A percentile compares a stretch with the other conserved stretches of the same genome.
These are phyloP conservation scores for Colletotrichum noveboracense DNA, from an alignment of 2,329 filamentous ascomycete genomes.

Conservation along the genomic window DNA sequence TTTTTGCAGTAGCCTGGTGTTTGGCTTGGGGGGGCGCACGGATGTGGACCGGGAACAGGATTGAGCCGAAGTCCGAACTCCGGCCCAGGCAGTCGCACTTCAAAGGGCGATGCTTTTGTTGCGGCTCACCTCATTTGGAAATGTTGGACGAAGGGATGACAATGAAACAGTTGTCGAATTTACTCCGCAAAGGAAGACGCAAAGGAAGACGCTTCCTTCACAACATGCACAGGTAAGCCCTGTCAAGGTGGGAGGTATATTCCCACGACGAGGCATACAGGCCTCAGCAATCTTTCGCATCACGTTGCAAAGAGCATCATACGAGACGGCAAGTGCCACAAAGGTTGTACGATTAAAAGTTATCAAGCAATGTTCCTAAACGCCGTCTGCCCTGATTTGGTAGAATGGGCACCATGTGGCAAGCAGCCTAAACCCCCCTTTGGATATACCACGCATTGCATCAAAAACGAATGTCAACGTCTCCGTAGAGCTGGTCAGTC, in stretches of 20 bases:
- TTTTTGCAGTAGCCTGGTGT: neutral
- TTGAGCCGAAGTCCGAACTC: neutral
- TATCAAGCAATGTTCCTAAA: conserved; percentile 7
- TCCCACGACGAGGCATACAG: neutral
- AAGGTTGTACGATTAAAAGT: conserved; percentile 9
- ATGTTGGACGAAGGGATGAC: neutral
- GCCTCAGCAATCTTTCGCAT: neutral
- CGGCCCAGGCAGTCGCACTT: neutral
- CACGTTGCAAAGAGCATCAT: neutral
- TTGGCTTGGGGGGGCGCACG: neutral
- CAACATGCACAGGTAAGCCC: neutral
- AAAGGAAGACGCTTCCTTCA: neutral
- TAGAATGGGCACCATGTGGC: neutral
- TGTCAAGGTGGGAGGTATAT: rapidly evolving
- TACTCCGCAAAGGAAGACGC: neutral
- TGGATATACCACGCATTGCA: neutral
- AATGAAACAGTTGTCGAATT: neutral
- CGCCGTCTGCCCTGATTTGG: neutral
- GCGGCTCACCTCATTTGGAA: neutral
- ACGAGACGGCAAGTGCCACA: neutral
- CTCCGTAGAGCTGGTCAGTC: conserved; percentile 2
- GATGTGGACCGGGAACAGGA: neutral
- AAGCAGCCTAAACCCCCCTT: neutral
- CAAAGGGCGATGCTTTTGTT: neutral
- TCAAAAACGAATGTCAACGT: neutral